Conservation (phyloP, 2,329 filamentous ascomycete genomes). For the Arthrobotrys musiformis region DNA sequence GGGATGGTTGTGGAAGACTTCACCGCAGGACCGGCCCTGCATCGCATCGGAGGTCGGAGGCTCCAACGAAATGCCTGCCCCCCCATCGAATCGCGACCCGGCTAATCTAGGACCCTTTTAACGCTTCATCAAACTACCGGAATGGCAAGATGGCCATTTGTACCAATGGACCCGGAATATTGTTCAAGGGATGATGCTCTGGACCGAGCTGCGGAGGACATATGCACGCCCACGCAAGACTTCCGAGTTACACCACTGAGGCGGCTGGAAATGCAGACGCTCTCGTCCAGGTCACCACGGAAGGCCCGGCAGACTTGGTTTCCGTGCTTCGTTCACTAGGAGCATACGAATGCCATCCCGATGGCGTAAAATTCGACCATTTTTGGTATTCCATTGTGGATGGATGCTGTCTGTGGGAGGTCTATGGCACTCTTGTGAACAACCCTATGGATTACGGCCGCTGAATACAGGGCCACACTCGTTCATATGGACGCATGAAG, state of each 20-base stretch:
- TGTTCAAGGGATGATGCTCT: background rate
- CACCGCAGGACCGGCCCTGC: slow-evolving; percentile 19
- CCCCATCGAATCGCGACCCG: slow-evolving; percentile 18
- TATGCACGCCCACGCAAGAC: background rate
- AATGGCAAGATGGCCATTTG: background rate
- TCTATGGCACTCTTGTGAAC: background rate
- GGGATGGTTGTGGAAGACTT: slow-evolving; percentile 16
- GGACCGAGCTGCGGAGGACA: slow-evolving; percentile 6
- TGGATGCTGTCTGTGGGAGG: background rate
- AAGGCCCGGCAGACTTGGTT: background rate
- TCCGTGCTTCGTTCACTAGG: background rate
- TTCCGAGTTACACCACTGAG: slow-evolving; percentile 2
- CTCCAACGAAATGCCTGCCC: slow-evolving; percentile 23
- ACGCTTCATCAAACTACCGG: slow-evolving; percentile 20
- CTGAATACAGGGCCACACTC: background rate
- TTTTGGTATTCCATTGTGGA: background rate
- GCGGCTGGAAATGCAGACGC: background rate
- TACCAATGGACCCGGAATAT: background rate
- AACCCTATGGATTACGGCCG: background rate
- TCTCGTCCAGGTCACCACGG: background rate
- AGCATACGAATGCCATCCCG: slow-evolving; percentile 3
- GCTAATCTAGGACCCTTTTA: slow-evolving; percentile 17
- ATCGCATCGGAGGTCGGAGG: slow-evolving; percentile 47
- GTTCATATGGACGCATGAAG: background rate
- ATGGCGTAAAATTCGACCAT: background rate